Percentiles rank a stretch among this genome's conserved stretches.
Conservation (phyloP, 768 basidiomycete genomes). For the Phanerodontia chrysosporium region DNA sequence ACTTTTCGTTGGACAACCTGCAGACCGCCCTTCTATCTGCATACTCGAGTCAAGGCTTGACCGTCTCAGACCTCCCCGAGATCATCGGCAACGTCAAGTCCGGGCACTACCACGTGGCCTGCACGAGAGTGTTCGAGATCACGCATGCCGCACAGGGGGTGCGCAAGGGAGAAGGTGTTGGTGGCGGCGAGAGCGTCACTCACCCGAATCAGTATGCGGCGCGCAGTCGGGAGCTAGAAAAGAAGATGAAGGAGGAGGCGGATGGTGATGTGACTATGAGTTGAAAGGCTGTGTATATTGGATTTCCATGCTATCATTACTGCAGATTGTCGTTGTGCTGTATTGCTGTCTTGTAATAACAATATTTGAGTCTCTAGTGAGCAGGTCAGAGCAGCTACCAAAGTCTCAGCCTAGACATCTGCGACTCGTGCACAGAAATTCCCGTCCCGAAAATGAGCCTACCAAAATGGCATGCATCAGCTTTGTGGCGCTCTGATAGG, state of each 20-base stretch:
- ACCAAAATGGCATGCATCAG: background rate
- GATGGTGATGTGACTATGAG: conserved; percentile 11
- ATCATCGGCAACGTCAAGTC: conserved; percentile 75
- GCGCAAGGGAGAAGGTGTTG: conserved; percentile 86
- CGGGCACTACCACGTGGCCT: conserved; percentile 90
- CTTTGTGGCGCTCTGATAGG: background rate
- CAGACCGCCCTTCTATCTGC: conserved; percentile 67
- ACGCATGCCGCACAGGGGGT: conserved; percentile 73
- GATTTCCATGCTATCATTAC: background rate
- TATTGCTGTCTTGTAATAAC: background rate
- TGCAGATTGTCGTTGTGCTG: too few species aligned
- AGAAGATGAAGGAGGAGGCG: conserved; percentile 16
- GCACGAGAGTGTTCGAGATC: conserved; percentile 94
- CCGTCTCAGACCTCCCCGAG: conserved; percentile 70
- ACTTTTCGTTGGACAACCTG: conserved; percentile 81
- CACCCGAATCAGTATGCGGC: conserved; percentile 92
- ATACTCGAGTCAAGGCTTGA: conserved; percentile 63
- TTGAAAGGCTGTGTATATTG: background rate
- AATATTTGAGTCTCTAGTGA: too few species aligned
- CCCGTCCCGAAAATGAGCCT: too few species aligned
- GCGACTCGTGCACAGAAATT: too few species aligned
- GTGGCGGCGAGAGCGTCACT: conserved; percentile 79
- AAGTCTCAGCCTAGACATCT: too few species aligned
- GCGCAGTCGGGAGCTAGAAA: conserved; percentile 65
- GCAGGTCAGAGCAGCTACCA: too few species aligned